Base-by-base conservation (phyloP, 1,284 basidiomycete species). In the Mycena citricolor region DNA sequence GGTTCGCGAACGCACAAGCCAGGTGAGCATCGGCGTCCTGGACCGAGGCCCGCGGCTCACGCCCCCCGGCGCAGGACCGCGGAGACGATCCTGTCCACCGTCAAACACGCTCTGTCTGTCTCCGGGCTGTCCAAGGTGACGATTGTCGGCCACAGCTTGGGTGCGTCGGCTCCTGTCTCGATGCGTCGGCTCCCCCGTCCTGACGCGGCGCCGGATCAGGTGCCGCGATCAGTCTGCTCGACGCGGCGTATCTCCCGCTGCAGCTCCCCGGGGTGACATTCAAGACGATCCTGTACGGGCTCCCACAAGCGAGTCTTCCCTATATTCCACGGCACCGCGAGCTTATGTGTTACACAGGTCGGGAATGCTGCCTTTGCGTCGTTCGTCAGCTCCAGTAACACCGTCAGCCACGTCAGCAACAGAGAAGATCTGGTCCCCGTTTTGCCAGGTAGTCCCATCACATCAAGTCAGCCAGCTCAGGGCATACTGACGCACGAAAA, bases 111-210 rank as follows among this genome's bases (percentile, higher is more conserved):
- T 5, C 57, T 82, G 48, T 54, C 60, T 4, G 52, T 59, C 37
- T 69, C 71, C 48, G 54, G 59, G 8, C 54, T 70, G 0, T 69
- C 53, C 6, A 57, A 62, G 3, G 71, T 82, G 20, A 74, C 74
- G 1, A 44, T 73, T 31, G 68, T 74, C 4, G 79, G 80, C 0
- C 77, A 81, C 51, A 81, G 77, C 0, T 66, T 81, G 19, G 75
- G 75, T 30, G 35, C 14, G 36, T 33, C 29, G 11, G 20, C 19
- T 8, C 33, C 8, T 22, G 20, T 42, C 10, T 28, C 12, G n/a
- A n/a, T 13, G 5, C 36, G 19, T 12, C 8, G 39, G 52, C 55
- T 32, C 7, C 21, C 22, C 21, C 7, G 14, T 3, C 13, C 47
- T 37, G 30, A 25, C 7, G 20, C 10, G 23, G 12, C 30, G 16